phyloP scores from a whole-genome alignment of 2,329 filamentous ascomycete species.

The Trichoderma koningii region DNA sequence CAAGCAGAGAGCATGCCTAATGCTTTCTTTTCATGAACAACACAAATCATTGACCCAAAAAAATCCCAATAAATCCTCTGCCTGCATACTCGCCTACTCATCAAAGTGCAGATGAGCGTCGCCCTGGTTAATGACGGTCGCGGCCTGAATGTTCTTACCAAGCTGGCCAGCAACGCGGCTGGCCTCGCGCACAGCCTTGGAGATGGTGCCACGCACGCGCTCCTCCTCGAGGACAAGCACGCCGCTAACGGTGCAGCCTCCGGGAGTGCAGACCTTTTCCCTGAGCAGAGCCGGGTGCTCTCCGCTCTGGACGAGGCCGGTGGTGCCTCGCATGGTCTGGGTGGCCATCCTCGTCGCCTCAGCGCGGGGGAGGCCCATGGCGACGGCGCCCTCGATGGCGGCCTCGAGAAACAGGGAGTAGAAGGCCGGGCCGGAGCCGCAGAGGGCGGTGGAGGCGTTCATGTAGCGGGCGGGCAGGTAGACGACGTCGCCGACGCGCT shows the following conservation, averaged over 20 bases:
- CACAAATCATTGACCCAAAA: constrained; percentile 5
- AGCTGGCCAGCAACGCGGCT: constrained; percentile 69
- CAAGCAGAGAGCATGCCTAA: constrained; percentile 14
- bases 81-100: not conserved
- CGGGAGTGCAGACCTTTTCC: constrained; percentile 76
- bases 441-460: constrained; percentile 73
- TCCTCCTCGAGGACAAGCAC: constrained; percentile 74
- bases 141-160: constrained; percentile 42
- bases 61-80: not conserved
- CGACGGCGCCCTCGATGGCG: constrained; percentile 74
- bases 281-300: constrained; percentile 75
- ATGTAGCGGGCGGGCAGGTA: constrained; percentile 67
- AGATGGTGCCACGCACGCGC: constrained; percentile 65
- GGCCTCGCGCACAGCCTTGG: constrained; percentile 69
- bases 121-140: constrained; percentile 42
- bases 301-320: constrained; percentile 66
- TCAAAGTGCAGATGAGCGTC: constrained; percentile 24
- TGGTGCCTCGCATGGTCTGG: constrained; percentile 75
- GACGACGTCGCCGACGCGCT: constrained; percentile 69
- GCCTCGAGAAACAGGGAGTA: constrained; percentile 75
- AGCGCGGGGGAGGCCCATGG: constrained; percentile 72
- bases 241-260: constrained; percentile 76
- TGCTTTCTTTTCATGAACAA: constrained; percentile 1
- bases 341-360: constrained; percentile 78
- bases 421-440: constrained; percentile 74